Evolutionary conservation across 2,329 filamentous ascomycete genomes (phyloP).

Genomic region (Zymoseptoria brevis): DNA sequence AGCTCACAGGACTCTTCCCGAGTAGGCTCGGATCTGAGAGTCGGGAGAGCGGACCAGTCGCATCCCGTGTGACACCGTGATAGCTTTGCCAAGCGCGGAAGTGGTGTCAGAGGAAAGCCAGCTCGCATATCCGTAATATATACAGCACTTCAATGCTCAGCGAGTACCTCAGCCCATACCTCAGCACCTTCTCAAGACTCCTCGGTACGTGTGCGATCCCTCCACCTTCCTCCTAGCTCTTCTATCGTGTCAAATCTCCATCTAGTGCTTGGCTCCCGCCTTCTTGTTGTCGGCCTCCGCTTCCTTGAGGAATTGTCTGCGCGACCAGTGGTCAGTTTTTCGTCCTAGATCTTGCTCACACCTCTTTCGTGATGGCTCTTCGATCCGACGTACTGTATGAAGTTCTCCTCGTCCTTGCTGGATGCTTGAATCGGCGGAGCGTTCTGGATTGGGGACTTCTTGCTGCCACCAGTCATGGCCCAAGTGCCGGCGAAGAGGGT

Average conservation of each 20-base stretch:
- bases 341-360: no score
- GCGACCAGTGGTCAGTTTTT: slow-evolving; percentile 1
- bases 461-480: slow-evolving; percentile 39
- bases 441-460: slow-evolving; percentile 39
- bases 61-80: not conserved
- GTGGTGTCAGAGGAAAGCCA: not conserved
- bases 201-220: not conserved
- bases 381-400: slow-evolving; percentile 52
- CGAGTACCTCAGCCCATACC: not conserved
- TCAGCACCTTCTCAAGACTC: not conserved
- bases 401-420: slow-evolving; percentile 61
- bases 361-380: not conserved
- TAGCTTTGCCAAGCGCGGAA: not conserved
- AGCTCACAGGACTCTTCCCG: not conserved
- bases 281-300: slow-evolving; percentile 13
- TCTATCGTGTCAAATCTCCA: not conserved
- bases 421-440: slow-evolving; percentile 55
- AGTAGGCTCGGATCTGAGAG: not conserved
- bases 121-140: not conserved
- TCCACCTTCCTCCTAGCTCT: not conserved
- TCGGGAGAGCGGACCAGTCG: not conserved
- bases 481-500: slow-evolving; percentile 41
- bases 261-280: slow-evolving; percentile 10
- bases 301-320: slow-evolving; percentile 20
- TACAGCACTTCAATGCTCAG: not conserved